Evolutionary conservation across 2,329 filamentous ascomycete genomes (phyloP).

Genomic region (Sarocladiaceae sp.): DNA sequence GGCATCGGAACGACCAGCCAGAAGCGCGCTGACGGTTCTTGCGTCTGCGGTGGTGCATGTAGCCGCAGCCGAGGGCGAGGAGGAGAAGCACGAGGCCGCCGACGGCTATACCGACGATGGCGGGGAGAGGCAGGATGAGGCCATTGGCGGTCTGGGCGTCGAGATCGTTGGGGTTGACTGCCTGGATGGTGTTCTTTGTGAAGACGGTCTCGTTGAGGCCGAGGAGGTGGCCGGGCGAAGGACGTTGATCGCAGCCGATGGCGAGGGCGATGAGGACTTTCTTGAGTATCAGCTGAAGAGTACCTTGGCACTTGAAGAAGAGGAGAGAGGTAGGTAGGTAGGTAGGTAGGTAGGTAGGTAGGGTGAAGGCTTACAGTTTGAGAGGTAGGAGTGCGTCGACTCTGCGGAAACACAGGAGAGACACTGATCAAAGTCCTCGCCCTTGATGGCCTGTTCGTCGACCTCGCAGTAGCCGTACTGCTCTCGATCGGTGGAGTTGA

Average conservation of each 20-base stretch:
- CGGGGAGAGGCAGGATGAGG: constrained; percentile 25
- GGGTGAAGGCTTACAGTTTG: constrained; percentile 38
- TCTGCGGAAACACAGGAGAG: constrained; percentile 38
- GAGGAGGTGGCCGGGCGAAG: constrained; percentile 27
- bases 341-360: neutral
- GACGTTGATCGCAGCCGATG: constrained; percentile 44
- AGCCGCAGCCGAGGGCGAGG: constrained; percentile 30
- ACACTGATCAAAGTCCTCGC: constrained; percentile 31
- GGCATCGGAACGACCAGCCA: constrained; percentile 45
- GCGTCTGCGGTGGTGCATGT: constrained; percentile 40
- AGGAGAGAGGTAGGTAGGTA: constrained; percentile 8
- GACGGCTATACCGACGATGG: constrained; percentile 38
- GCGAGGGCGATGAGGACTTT: constrained; percentile 44
- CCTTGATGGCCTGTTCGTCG: constrained; percentile 28
- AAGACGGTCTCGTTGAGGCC: constrained; percentile 41
- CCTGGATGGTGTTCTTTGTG: constrained; percentile 23
- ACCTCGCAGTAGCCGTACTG: constrained; percentile 41
- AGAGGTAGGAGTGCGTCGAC: constrained; percentile 34
- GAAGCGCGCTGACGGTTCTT: constrained; percentile 30
- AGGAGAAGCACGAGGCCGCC: constrained; percentile 32
- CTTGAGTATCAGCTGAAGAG: neutral
- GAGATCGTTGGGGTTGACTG: constrained; percentile 25
- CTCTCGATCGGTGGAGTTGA: constrained; percentile 25
- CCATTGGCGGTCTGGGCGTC: neutral
- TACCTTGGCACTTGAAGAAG: neutral